Evolutionary conservation across 1,284 basidiomycete genomes (phyloP), one percentile per base, ranked within the genome.

Genomic region (Cutaneotrichosporon dermatis): DNA sequence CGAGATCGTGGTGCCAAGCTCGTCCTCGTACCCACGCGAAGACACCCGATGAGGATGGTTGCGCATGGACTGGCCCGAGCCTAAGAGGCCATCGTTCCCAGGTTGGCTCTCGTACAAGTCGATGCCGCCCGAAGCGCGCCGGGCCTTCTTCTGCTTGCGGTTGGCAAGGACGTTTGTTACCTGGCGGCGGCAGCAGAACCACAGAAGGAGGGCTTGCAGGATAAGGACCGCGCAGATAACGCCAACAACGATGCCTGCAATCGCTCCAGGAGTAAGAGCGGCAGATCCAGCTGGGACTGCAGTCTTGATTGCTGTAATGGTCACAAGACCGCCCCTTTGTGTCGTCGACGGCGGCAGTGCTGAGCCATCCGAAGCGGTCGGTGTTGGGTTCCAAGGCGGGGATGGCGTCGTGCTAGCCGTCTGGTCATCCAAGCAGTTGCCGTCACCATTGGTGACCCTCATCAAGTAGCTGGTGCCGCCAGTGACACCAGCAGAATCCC

Each of bases 151-250:
- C 51, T 69, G 59, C 35, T 59, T 45, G 34, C 71, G 68, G 54
- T 71, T 68, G 10, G 68, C 70, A 13, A 71, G 53, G 8, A 70
- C 59, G 1, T 66, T 62, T 7, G 40, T 41, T 34, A 75, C 51
- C 51, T 73, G 69, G 25, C 69, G 59, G 13, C 72, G 64, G 53
- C 73, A 75, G 65, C 73, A 74, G 65, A 73, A 72, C 68, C 68
- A 76, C 39, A 76, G 41, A 11, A 75, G 48, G 4, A 65, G 45
- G 6, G 54, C 64, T 62, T 73, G 73, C 2, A 72, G 43, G 25
- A 69, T 62, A 11, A 71, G 37, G 7, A 74, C 65, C 4, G 55
- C 64, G n/a, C 69, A 56, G 12, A 75, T 58, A 0, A 66, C 71
- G 12, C 64, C 69, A 4, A 75, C 57, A 16, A 69, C 73, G 34